Evolutionary conservation across 2,329 filamentous ascomycete species (phyloP).

Genomic region (Colletotrichum paranaense): DNA sequence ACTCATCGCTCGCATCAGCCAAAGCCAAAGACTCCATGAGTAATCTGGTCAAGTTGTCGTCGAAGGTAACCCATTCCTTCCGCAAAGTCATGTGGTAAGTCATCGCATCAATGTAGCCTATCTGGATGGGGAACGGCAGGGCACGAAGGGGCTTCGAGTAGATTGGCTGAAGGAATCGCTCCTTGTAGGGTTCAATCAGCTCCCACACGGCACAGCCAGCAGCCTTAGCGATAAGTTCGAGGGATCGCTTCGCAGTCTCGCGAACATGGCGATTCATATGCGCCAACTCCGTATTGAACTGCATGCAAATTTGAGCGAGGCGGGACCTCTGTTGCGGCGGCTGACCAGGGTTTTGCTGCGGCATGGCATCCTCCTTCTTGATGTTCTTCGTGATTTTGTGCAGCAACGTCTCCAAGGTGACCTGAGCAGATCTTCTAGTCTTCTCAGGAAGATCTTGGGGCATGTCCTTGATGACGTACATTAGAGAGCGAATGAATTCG

Average conservation of each 20-base stretch:
- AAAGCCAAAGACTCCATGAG: constrained; percentile 94
- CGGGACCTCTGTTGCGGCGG: constrained; percentile 64
- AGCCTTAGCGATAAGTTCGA: constrained; percentile 84
- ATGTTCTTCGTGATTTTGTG: constrained; percentile 81
- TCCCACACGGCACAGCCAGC: constrained; percentile 86
- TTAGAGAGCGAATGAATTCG: constrained; percentile 89
- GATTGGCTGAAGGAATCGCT: constrained; percentile 88
- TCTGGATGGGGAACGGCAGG: constrained; percentile 93
- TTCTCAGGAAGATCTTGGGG: constrained; percentile 92
- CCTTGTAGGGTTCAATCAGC: constrained; percentile 88
- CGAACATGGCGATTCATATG: constrained; percentile 98
- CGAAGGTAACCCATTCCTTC: constrained; percentile 89
- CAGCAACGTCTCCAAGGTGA: constrained; percentile 84
- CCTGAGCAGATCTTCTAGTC: constrained; percentile 84
- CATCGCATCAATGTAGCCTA: constrained; percentile 97
- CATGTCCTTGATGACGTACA: constrained; percentile 99
- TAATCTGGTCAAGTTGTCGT: constrained; percentile 89
- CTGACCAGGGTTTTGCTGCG: constrained; percentile 46
- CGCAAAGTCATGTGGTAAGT: constrained; percentile 94
- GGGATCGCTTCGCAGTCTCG: constrained; percentile 83
- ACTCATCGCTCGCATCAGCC: constrained; percentile 94
- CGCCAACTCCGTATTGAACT: constrained; percentile 87
- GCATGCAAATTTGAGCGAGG: constrained; percentile 81
- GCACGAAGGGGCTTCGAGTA: constrained; percentile 95
- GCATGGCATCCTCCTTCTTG: constrained; percentile 80